These are phyloP conservation scores for Zygoascus bituminiphila DNA, from an alignment of 805 yeast genomes.

Conservation along the genomic window DNA sequence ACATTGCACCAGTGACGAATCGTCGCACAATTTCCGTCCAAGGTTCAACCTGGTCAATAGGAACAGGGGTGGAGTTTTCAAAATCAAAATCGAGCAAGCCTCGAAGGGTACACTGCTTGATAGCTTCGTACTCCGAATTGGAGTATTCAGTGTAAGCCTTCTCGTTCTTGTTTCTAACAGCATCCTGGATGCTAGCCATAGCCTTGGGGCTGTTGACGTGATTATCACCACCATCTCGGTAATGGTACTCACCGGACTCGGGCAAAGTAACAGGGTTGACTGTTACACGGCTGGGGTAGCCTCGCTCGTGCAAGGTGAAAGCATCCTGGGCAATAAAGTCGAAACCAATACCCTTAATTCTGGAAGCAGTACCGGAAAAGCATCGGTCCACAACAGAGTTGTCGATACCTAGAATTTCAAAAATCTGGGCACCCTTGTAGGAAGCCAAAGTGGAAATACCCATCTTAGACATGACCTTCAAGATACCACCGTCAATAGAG, in stretches of 20 bases:
- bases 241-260: slow-evolving; percentile 95
- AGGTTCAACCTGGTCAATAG: slow-evolving; percentile 97
- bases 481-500: slow-evolving; percentile 82
- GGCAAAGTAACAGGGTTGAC: slow-evolving; percentile 69
- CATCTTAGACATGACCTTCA: slow-evolving; percentile 98
- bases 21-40: slow-evolving; percentile 98
- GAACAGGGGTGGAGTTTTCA: slow-evolving; percentile 62
- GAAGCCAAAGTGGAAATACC: slow-evolving; percentile 97
- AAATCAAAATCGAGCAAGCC: slow-evolving; percentile 90
- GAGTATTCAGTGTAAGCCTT: slow-evolving; percentile 85
- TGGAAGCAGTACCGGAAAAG: slow-evolving; percentile 94
- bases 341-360: slow-evolving; percentile 92
- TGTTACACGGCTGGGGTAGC: slow-evolving; percentile 71
- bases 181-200: slow-evolving; percentile 91
- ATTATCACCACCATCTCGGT: slow-evolving; percentile 98
- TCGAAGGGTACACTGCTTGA: slow-evolving; percentile 85
- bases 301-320: slow-evolving; percentile 84
- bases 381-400: slow-evolving; percentile 92
- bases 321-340: slow-evolving; percentile 97
- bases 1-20: slow-evolving; percentile 99
- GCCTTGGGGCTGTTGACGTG: slow-evolving; percentile 94
- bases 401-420: slow-evolving; percentile 94
- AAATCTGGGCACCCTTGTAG: slow-evolving; percentile 98
- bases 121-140: slow-evolving; percentile 84
- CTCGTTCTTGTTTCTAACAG: slow-evolving; percentile 95